Evolutionary conservation across 2,329 filamentous ascomycete species (phyloP).

Genomic region (Aspergillus terreus): DNA sequence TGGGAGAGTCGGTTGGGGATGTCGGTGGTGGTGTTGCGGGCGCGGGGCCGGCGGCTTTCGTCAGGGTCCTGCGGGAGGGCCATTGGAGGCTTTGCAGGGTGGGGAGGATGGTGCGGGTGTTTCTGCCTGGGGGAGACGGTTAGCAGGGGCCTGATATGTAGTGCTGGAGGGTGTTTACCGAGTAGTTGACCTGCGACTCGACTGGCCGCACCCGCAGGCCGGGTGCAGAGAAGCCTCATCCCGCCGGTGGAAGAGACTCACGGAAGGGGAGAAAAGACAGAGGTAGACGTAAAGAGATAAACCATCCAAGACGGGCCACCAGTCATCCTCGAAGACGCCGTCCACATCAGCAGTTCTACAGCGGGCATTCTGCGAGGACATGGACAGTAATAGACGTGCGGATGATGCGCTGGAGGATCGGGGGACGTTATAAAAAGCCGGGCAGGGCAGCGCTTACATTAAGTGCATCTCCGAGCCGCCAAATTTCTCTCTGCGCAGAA

Average conservation of each 20-base stretch:
- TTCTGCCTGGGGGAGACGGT: not conserved
- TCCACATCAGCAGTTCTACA: not conserved
- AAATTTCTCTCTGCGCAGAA: slow-evolving; percentile 32
- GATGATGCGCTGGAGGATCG: not conserved
- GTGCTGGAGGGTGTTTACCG: not conserved
- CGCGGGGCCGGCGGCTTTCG: slow-evolving; percentile 2
- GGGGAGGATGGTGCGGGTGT: not conserved
- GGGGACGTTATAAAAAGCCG: not conserved
- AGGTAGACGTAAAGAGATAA: not conserved
- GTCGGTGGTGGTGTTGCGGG: slow-evolving; percentile 1
- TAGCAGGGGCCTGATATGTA: not conserved
- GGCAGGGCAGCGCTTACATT: slow-evolving; percentile 29
- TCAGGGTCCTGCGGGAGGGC: slow-evolving; percentile 17
- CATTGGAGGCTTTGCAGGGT: slow-evolving; percentile 1
- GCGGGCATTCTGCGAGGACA: not conserved
- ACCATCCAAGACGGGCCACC: not conserved
- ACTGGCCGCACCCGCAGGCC: slow-evolving; percentile 16
- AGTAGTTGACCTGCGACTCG: slow-evolving; percentile 9
- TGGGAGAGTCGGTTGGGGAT: slow-evolving; percentile 8
- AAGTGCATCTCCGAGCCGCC: slow-evolving; percentile 20
- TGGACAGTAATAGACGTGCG: not conserved
- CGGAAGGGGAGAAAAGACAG: not conserved
- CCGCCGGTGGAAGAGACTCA: slow-evolving; percentile 15
- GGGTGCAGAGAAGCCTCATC: slow-evolving; percentile 29
- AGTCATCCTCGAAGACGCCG: not conserved